Conservation (phyloP, 1,284 basidiomycete genomes). For the Wallemia hederae region DNA sequence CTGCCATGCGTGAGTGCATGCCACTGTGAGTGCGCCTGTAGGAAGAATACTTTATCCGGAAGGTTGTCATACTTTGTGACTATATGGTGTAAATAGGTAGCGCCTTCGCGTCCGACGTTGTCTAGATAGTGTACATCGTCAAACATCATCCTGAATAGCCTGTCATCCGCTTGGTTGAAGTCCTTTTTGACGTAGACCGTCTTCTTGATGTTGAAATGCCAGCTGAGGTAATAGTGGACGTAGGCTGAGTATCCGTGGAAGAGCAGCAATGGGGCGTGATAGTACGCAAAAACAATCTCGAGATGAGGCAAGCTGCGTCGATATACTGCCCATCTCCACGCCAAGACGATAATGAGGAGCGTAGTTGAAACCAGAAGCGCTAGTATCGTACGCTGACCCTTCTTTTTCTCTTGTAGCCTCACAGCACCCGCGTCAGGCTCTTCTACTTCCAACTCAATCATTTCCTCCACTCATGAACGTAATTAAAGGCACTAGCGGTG, state of each 20-base stretch:
- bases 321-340: background rate
- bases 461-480: background rate
- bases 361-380: background rate
- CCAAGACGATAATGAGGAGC: background rate
- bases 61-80: slow-evolving; percentile 9
- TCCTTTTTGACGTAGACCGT: background rate
- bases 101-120: slow-evolving; percentile 14
- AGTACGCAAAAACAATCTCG: background rate
- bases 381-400: background rate
- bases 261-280: background rate
- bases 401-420: background rate
- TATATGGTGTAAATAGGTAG: slow-evolving; percentile 14
- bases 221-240: background rate
- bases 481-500: background rate
- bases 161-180: background rate
- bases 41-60: slow-evolving; percentile 14
- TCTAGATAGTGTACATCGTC: slow-evolving; percentile 11
- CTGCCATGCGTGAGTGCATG: slow-evolving; percentile 13
- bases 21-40: slow-evolving; percentile 18
- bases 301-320: background rate
- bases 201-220: background rate
- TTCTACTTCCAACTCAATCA: background rate
- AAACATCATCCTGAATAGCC: slow-evolving; percentile 7
- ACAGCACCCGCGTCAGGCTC: background rate
- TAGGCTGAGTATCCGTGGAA: background rate